Conservation (phyloP, 2,329 filamentous ascomycete species). For the Venturiaceae sp. region DNA sequence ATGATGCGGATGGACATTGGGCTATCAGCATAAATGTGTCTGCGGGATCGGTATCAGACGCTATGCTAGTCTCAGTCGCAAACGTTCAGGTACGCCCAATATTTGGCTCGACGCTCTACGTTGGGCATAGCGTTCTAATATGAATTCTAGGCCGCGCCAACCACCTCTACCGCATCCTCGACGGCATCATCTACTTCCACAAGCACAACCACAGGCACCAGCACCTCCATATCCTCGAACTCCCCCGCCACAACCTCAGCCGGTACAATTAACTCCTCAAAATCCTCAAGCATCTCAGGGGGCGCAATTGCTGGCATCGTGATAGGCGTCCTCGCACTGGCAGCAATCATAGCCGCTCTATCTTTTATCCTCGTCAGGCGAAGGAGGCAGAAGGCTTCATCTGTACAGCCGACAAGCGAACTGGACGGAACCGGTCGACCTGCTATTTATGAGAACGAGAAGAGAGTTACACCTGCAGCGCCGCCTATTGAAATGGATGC, state of each 20-base stretch:
- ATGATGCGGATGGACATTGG: conserved; percentile 9
- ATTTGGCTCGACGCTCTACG: not conserved
- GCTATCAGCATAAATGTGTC: conserved; percentile 11
- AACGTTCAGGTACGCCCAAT: not conserved
- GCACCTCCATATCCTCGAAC: not conserved
- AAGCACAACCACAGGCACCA: not conserved
- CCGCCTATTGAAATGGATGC: not conserved
- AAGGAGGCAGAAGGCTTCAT: not conserved
- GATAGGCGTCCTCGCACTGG: not conserved
- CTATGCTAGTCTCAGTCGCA: conserved; percentile 4
- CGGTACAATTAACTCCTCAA: not conserved
- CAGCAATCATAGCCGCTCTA: not conserved
- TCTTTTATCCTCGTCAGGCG: not conserved
- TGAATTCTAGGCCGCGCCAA: not conserved
- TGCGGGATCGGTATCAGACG: conserved; percentile 2
- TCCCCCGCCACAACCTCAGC: not conserved
- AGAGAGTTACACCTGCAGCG: not conserved
- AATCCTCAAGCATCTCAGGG: not conserved
- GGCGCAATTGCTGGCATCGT: not conserved
- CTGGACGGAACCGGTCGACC: not conserved
- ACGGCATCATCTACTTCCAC: not conserved
- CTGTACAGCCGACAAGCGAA: not conserved
- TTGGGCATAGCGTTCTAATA: not conserved
- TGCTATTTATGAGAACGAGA: not conserved
- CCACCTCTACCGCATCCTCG: not conserved